Evolutionary conservation across 345 rosid species (phyloP).

Genomic region (Psidium guajava): DNA sequence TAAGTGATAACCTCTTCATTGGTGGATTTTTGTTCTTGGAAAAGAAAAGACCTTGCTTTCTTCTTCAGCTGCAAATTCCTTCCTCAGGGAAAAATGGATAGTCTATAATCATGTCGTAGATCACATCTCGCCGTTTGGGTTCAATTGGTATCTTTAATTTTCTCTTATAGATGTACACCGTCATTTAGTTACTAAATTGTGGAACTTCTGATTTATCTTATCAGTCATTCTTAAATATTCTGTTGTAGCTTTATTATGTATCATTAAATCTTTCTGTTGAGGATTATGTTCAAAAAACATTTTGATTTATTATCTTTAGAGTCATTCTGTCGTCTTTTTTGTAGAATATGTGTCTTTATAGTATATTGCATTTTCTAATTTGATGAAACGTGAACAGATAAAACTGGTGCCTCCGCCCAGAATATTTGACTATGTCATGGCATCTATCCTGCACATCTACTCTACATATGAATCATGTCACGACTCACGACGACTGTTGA

Average conservation of each 20-base stretch:
- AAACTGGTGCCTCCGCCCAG: background rate
- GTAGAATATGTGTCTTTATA: background rate
- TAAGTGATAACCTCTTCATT: background rate
- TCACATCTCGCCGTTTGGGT: background rate
- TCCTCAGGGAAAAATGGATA: background rate
- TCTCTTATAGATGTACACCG: background rate
- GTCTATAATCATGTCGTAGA: background rate
- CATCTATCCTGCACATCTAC: background rate
- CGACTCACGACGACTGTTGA: background rate
- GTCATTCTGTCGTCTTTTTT: background rate
- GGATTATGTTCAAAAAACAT: background rate
- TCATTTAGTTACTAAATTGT: background rate
- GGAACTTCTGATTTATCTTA: background rate
- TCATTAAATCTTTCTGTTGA: background rate
- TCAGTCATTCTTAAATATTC: background rate
- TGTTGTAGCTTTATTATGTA: background rate
- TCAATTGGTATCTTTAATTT: background rate
- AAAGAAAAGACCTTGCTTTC: background rate
- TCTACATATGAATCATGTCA: background rate
- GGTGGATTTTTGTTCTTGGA: background rate
- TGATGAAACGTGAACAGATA: background rate
- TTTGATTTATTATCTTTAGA: background rate
- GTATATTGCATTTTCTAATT: background rate
- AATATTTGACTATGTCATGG: background rate
- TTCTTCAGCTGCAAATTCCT: background rate